Conservation (phyloP, 2,329 filamentous ascomycete genomes). For the Venturia effusa region DNA sequence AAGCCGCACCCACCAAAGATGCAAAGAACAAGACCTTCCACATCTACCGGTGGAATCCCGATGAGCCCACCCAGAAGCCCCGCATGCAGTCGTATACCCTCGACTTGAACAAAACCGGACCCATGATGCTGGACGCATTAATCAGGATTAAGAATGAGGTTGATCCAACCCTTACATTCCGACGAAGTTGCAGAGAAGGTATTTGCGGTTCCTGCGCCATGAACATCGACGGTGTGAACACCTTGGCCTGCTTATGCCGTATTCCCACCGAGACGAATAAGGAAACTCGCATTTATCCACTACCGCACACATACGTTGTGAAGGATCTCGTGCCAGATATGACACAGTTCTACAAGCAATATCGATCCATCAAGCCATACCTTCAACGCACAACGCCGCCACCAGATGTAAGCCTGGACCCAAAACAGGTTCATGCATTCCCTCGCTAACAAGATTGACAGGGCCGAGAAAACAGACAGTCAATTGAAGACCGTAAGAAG, state of each 20-base stretch:
- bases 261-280: constrained; percentile 74
- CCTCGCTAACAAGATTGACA: constrained; percentile 26
- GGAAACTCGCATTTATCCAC: constrained; percentile 90
- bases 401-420: constrained; percentile 57
- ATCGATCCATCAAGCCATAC: constrained; percentile 99
- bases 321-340: constrained; percentile 97
- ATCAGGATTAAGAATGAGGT: constrained; percentile 99
- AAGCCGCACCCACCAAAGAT: constrained; percentile 46
- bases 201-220: constrained; percentile 98
- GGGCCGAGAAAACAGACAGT: constrained; percentile 89
- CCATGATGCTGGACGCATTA: constrained; percentile 94
- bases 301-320: constrained; percentile 97
- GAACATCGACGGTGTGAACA: constrained; percentile 99
- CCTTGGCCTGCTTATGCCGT: constrained; percentile 90
- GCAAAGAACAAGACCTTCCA: constrained; percentile 85
- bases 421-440: background rate
- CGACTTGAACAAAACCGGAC: constrained; percentile 97
- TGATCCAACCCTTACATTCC: constrained; percentile 92
- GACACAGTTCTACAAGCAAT: constrained; percentile 99
- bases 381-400: constrained; percentile 81
- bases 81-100: constrained; percentile 90
- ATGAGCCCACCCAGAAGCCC: constrained; percentile 84
- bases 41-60: constrained; percentile 98
- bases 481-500: constrained; percentile 86
- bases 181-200: constrained; percentile 90